A percentile compares a stretch with the other conserved stretches of the same genome.
These are phyloP conservation scores for Sphagnum fallax DNA, from an alignment of 228 moss, liverwort and hornwort species.

Conservation along the genomic window DNA sequence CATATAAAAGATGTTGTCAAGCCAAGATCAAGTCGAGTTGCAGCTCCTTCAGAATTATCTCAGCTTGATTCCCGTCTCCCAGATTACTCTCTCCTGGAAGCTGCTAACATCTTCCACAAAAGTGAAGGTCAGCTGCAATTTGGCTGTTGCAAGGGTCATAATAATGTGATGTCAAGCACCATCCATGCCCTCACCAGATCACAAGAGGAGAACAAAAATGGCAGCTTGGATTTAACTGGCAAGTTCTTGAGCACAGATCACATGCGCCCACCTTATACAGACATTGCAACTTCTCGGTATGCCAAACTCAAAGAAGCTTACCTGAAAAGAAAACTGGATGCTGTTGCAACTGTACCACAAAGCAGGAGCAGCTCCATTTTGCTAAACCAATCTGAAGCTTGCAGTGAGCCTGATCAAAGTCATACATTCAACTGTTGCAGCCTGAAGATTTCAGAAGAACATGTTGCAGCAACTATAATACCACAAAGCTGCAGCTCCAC, in stretches of 20 bases:
- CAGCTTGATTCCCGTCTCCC: constrained; percentile 28
- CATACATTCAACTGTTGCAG: no score
- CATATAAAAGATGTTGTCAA: constrained; percentile 50
- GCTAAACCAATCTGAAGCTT: no score
- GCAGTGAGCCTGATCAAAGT: no score
- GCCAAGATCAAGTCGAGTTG: constrained; percentile 35
- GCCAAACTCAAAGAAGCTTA: constrained; percentile 46
- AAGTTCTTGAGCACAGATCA: no score
- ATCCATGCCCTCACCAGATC: neutral
- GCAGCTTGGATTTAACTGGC: no score
- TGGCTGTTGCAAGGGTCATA: constrained; percentile 41
- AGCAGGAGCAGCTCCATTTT: no score
- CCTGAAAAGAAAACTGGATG: constrained; percentile 14
- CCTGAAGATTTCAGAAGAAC: no score
- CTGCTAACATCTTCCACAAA: constrained; percentile 45
- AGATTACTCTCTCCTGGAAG: constrained; percentile 50
- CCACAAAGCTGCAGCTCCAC: no score
- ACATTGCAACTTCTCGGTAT: constrained; percentile 30
- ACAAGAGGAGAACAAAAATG: constrained; percentile 3
- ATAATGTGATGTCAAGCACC: constrained; percentile 19
- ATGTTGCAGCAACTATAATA: no score
- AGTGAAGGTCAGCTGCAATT: constrained; percentile 50
- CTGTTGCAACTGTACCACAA: constrained; percentile 7
- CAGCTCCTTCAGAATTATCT: neutral
- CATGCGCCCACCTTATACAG: constrained; percentile 9